Percentiles rank a stretch among this genome's conserved stretches.
These are phyloP conservation scores for Aspergillus texensis DNA, from an alignment of 2,329 filamentous ascomycete genomes.

Conservation along the genomic window DNA sequence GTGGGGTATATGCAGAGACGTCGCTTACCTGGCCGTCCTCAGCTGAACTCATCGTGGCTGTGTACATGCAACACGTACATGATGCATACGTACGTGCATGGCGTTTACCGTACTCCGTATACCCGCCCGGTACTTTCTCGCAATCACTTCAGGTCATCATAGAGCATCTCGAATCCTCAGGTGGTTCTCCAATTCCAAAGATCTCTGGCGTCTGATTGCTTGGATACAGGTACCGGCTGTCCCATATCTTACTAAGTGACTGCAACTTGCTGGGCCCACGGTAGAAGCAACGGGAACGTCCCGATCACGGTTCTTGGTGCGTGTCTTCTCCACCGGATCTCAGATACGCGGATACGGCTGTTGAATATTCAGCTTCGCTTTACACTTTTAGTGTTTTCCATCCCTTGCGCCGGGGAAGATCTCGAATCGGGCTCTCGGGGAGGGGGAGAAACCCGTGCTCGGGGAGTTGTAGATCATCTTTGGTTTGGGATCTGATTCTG, in stretches of 20 bases:
- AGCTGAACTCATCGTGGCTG: constrained; percentile 1
- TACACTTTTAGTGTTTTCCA: neutral
- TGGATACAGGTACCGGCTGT: neutral
- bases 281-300: neutral
- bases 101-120: neutral
- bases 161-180: neutral
- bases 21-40: neutral
- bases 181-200: neutral
- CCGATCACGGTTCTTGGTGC: neutral
- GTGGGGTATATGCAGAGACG: neutral
- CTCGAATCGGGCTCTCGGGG: neutral
- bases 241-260: too few species aligned
- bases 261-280: too few species aligned
- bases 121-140: neutral
- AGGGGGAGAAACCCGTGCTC: neutral
- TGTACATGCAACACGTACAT: neutral
- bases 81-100: neutral
- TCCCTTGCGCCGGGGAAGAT: neutral
- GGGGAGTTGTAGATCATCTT: neutral
- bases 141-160: neutral
- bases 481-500: neutral
- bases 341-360: neutral
- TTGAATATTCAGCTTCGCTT: neutral
- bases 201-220: neutral
- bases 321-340: neutral